phyloP scores from a whole-genome alignment of 495 filamentous ascomycete genomes.

The Xylaria palmicola region DNA sequence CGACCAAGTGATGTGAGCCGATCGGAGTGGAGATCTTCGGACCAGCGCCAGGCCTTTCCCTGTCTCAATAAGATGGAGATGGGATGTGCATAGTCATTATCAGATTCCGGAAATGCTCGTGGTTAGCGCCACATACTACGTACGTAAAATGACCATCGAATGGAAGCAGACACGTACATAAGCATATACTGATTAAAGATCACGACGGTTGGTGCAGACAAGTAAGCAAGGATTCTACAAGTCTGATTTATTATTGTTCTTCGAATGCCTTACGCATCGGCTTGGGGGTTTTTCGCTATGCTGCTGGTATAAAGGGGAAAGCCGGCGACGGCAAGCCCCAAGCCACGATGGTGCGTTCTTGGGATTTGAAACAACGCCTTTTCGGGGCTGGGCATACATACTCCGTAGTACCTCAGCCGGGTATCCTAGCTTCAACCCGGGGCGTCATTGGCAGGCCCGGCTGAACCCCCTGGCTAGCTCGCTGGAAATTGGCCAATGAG shows the following conservation, averaged over 20 bases:
- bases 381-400: not conserved
- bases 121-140: not conserved
- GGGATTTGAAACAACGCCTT: constrained; percentile 8
- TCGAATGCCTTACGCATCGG: no score
- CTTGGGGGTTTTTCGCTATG: no score
- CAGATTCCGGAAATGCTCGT: not conserved
- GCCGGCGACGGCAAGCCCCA: not conserved
- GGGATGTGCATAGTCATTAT: no score
- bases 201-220: no score
- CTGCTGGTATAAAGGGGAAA: no score
- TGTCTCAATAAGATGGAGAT: not conserved
- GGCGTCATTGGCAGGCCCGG: not conserved
- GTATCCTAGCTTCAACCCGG: not conserved
- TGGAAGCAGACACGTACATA: not conserved
- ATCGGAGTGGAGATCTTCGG: not conserved
- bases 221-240: no score
- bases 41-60: not conserved
- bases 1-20: constrained; percentile 1
- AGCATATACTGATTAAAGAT: no score
- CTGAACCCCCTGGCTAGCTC: not conserved
- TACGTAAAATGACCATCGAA: not conserved
- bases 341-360: not conserved
- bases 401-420: no score
- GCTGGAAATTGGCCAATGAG: constrained; percentile 4
- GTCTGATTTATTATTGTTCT: no score